Evolutionary conservation across 2,329 filamentous ascomycete species (phyloP), one percentile per base, ranked within the genome.

Genomic region (Colletotrichum tropicicola): DNA sequence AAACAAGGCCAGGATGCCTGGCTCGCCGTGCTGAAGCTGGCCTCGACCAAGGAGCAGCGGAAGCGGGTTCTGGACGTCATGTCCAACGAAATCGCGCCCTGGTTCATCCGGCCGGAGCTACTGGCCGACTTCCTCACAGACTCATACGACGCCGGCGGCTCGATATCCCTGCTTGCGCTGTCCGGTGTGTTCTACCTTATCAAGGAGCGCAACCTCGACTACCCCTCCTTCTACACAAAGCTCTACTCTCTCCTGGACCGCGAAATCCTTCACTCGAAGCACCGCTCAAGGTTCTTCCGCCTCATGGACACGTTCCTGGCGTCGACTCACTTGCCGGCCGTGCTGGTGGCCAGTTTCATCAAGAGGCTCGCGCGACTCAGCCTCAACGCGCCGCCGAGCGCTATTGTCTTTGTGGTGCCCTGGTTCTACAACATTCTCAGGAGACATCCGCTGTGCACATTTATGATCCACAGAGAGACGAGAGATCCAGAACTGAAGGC

Each of bases 91-190:
- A 93, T 98, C 70, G 91, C 92, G 23, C 94, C 95, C 1, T 97
- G 93, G 92, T 97, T 98, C 78, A 86, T 84, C 49, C 92, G 93
- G 67, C 91, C 94, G 2, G 95, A 98, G 73, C 85, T 97, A 41
- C 85, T 99, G 32, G 94, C 97, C 85, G 96, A 99, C 80, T 99
- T 98, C 77, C 81, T 99, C 59, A 97, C 94, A n/a, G 93, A 96
- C 79, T 97, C 91, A 28, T 98, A 97, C 80, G 87, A 98, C 72
- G 82, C 90, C 7, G 94, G 95, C 54, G 96, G 96, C 45, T 91
- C 93, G 13, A 93, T 90, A 49, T 95, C 96, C 5, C 84, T 99
- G 5, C 86, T 98, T 19, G 94, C 97, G 2, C 84, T 99, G 1
- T 97, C 93, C 1, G 96, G 96, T 54, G 90, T 99, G 47, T 99